Evolutionary conservation across 306 rosid species (phyloP).

Genomic region (Cucurbita pepo): DNA sequence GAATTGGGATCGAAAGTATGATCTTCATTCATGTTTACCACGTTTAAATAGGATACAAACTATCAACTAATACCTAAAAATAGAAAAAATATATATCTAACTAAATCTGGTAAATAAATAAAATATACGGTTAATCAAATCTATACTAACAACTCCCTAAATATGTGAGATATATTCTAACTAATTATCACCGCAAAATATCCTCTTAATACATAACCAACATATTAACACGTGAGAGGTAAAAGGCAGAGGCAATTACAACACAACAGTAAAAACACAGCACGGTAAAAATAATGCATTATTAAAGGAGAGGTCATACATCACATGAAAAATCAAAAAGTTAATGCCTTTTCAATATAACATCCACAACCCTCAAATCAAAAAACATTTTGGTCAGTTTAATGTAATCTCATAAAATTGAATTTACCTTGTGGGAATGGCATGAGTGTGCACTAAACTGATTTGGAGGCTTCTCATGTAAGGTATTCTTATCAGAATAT

Average conservation of each 20-base stretch:
- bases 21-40: too few species aligned
- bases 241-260: not conserved
- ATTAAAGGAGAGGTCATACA: not conserved
- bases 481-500: conserved; percentile 4
- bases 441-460: conserved; percentile 2
- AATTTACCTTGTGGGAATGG: conserved; percentile 2
- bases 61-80: too few species aligned
- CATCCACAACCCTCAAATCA: not conserved
- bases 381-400: not conserved
- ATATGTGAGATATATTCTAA: too few species aligned
- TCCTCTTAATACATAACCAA: too few species aligned
- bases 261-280: not conserved
- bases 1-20: too few species aligned
- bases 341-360: not conserved
- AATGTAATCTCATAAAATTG: not conserved
- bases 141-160: too few species aligned
- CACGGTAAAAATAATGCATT: not conserved
- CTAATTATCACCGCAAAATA: too few species aligned
- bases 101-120: too few species aligned
- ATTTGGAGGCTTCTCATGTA: conserved; percentile 14
- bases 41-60: too few species aligned
- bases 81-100: too few species aligned
- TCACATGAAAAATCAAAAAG: not conserved
- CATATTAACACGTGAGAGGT: not conserved
- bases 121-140: too few species aligned